Conservation (phyloP, 1,284 basidiomycete genomes). For the Papiliotrema terrestris region DNA sequence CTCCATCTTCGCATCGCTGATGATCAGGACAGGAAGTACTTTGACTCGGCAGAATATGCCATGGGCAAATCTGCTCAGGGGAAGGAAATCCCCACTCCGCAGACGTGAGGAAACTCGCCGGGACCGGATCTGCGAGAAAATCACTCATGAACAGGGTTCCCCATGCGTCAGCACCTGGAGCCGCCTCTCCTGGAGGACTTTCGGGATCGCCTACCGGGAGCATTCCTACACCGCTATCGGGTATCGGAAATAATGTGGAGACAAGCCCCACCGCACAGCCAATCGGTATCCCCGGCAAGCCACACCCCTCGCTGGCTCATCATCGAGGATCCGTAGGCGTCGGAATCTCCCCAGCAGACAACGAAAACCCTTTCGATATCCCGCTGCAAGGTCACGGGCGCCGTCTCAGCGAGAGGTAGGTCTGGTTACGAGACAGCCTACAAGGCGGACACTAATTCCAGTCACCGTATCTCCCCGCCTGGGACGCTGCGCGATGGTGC, state of each 20-base stretch:
- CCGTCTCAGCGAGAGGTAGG: conserved; percentile 40
- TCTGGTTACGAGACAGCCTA: background rate
- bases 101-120: conserved; percentile 62
- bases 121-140: conserved; percentile 2
- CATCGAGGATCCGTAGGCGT: conserved; percentile 30
- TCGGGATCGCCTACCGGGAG: conserved; percentile 42
- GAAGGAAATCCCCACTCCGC: conserved; percentile 88
- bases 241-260: conserved; percentile 7
- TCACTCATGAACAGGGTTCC: conserved; percentile 34
- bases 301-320: background rate
- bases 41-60: conserved; percentile 96
- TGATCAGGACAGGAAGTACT: conserved; percentile 72
- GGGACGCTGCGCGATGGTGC: conserved; percentile 32
- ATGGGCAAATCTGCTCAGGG: conserved; percentile 88
- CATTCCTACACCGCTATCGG: conserved; percentile 16
- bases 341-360: conserved; percentile 38
- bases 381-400: conserved; percentile 22
- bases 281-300: conserved; percentile 1
- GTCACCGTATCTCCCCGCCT: conserved; percentile 39
- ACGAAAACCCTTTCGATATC: conserved; percentile 37
- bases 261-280: conserved; percentile 14
- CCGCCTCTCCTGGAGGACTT: conserved; percentile 27
- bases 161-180: conserved; percentile 43
- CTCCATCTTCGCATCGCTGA: too few relatives aligned
- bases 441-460: conserved; percentile 6